Conservation (phyloP, 1,284 basidiomycete species). For the Spongispora temasekensis region DNA sequence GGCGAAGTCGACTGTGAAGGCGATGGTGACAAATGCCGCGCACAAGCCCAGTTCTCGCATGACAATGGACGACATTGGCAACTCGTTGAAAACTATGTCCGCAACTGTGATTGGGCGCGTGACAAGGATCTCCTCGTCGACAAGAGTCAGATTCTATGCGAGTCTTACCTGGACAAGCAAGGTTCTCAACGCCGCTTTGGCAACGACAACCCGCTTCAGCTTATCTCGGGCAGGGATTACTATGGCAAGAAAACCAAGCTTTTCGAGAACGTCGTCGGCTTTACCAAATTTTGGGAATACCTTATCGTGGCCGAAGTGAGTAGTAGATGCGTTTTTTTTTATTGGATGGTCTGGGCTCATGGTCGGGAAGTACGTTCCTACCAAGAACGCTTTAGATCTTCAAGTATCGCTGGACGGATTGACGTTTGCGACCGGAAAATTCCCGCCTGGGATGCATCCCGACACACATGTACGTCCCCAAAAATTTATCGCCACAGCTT, state of each 20-base stretch:
- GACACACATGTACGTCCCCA: conserved; percentile 73
- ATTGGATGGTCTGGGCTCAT: neutral
- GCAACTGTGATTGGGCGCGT: conserved; percentile 90
- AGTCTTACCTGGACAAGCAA: conserved; percentile 81
- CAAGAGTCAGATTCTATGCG: conserved; percentile 88
- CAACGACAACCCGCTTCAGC: conserved; percentile 70
- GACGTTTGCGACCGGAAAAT: conserved; percentile 82
- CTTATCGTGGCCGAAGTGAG: conserved; percentile 90
- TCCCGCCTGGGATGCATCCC: conserved; percentile 88
- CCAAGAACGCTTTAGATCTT: conserved; percentile 67
- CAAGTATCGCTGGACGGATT: conserved; percentile 92
- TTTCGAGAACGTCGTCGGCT: conserved; percentile 89
- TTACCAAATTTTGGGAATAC: conserved; percentile 96
- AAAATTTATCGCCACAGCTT: neutral
- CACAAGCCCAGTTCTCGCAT: conserved; percentile 71
- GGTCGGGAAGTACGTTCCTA: conserved; percentile 55
- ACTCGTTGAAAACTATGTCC: conserved; percentile 83
- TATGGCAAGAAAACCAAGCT: conserved; percentile 73
- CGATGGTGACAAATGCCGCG: conserved; percentile 62
- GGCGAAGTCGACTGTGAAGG: conserved; percentile 72
- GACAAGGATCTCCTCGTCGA: conserved; percentile 81
- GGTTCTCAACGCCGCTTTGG: conserved; percentile 72
- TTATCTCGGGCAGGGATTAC: conserved; percentile 80
- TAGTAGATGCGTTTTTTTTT: neutral
- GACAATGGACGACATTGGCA: conserved; percentile 83